Conservation (phyloP, 2,329 filamentous ascomycete species). For the Clarireedia homoeocarpa region DNA sequence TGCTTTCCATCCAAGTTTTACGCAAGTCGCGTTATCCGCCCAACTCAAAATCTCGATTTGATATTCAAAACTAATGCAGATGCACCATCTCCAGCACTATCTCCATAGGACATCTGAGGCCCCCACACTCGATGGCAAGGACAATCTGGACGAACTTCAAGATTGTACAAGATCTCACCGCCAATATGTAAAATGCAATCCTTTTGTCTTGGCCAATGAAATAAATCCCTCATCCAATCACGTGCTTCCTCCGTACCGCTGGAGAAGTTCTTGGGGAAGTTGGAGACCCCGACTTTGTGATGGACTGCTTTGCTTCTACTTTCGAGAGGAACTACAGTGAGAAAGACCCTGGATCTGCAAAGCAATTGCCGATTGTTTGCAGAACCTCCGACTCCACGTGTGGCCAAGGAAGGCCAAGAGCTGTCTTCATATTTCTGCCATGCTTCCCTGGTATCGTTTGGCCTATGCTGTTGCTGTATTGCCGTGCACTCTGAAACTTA, state of each 20-base stretch:
- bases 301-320: not conserved
- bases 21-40: not conserved
- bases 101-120: not conserved
- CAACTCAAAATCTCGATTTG: not conserved
- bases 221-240: constrained; percentile 9
- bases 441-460: not conserved
- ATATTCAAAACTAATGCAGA: not conserved
- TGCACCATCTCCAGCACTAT: not conserved
- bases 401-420: not conserved
- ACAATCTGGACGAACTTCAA: not conserved
- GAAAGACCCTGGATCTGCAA: not conserved
- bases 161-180: not conserved
- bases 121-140: not conserved
- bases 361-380: not conserved
- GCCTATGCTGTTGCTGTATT: not conserved
- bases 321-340: not conserved
- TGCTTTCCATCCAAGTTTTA: too few relatives aligned
- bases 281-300: not conserved
- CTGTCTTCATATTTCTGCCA: not conserved
- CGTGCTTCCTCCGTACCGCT: not conserved
- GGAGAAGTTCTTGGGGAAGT: not conserved
- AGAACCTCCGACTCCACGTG: not conserved
- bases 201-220: constrained; percentile 1
- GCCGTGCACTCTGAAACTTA: not conserved
- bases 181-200: not conserved